Percentiles rank a stretch among this genome's conserved stretches.
These are phyloP conservation scores for Miscanthus lutarioriparius DNA, from an alignment of 176 grass and related monocot species.

Conservation along the genomic window DNA sequence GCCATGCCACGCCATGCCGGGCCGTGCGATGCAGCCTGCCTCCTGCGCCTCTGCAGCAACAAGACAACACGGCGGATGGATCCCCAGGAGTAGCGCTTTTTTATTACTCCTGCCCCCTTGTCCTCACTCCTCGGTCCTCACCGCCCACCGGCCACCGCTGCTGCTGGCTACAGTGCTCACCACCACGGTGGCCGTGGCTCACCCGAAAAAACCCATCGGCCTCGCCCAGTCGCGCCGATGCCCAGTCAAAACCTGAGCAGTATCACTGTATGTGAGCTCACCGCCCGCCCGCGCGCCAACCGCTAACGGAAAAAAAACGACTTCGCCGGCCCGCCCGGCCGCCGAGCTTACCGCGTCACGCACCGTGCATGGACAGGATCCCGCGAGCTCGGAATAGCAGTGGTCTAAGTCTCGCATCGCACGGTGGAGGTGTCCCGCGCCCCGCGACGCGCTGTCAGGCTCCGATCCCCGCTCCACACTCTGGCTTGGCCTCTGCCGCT, in stretches of 20 bases:
- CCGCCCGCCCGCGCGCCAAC: not conserved
- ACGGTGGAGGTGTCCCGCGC: not conserved
- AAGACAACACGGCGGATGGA: not conserved
- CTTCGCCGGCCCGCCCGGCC: not conserved
- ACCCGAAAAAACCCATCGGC: no score
- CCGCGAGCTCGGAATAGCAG: not conserved
- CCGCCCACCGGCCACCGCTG: no score
- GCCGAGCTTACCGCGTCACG: conserved; percentile 40
- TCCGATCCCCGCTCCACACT: not conserved
- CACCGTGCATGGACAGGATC: conserved; percentile 1
- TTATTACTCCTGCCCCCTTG: not conserved
- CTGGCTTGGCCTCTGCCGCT: not conserved
- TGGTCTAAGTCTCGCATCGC: not conserved
- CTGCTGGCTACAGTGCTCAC: not conserved
- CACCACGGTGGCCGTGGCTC: not conserved
- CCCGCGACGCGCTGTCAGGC: not conserved
- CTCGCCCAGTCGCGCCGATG: not conserved
- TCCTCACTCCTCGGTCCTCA: not conserved
- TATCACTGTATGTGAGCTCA: not conserved
- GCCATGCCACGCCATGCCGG: not conserved
- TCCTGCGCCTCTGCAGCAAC: not conserved
- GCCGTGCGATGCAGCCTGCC: not conserved
- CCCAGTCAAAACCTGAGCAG: conserved; percentile 10
- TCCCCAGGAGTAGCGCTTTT: not conserved
- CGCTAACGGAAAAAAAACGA: not conserved